Conservation (phyloP, 768 basidiomycete genomes). For the Pleurotus giganteus region DNA sequence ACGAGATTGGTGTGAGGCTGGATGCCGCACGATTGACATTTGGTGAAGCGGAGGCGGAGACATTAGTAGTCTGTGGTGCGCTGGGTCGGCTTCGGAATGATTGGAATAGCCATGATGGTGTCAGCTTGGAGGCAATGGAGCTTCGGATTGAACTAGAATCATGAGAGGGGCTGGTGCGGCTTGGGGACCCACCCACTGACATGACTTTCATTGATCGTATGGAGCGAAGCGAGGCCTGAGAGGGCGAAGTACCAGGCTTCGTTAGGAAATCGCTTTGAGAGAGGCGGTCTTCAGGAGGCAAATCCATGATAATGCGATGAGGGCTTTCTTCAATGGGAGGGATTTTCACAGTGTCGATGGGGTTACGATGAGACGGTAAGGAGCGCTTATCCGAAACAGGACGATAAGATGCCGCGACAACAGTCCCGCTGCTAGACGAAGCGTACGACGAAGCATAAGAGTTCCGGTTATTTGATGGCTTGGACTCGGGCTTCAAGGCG, state of each 20-base stretch:
- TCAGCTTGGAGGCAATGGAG: constrained; percentile 55
- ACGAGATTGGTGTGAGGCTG: constrained; percentile 23
- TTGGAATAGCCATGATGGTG: constrained; percentile 79
- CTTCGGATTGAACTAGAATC: constrained; percentile 32
- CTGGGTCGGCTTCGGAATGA: constrained; percentile 64
- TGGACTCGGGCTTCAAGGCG: constrained; percentile 40
- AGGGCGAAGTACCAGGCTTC: constrained; percentile 52
- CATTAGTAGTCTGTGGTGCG: constrained; percentile 60
- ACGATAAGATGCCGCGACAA: constrained; percentile 32
- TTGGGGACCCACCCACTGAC: constrained; percentile 32
- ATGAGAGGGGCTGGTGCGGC: constrained; percentile 15
- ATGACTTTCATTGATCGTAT: constrained; percentile 47
- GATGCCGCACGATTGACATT: constrained; percentile 18
- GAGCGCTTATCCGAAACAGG: constrained; percentile 40
- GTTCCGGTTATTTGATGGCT: constrained; percentile 29
- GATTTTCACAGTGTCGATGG: constrained; percentile 43
- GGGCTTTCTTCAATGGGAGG: constrained; percentile 75
- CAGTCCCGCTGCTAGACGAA: constrained; percentile 37
- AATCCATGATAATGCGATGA: constrained; percentile 41
- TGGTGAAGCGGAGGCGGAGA: constrained; percentile 48
- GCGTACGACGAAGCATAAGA: constrained; percentile 42
- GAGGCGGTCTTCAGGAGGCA: constrained; percentile 43
- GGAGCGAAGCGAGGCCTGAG: constrained; percentile 65
- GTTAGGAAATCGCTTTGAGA: constrained; percentile 28
- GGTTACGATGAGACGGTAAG: constrained; percentile 42